Conservation (phyloP, 495 filamentous ascomycete species). For the Neurospora sp. region DNA sequence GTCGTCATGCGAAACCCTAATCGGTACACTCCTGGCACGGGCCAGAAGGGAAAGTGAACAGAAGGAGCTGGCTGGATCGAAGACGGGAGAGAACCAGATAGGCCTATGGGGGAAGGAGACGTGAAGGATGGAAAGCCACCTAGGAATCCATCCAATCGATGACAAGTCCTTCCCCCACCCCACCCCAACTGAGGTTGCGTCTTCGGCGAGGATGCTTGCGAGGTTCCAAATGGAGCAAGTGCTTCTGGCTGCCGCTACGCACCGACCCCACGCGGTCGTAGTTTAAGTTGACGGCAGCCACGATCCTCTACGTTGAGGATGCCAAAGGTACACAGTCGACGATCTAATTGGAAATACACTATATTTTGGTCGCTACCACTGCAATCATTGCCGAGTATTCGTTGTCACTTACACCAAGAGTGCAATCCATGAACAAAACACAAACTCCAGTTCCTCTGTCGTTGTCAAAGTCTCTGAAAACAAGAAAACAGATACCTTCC, state of each 20-base stretch:
- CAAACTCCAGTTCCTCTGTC: neutral
- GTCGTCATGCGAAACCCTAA: neutral
- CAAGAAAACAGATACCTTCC: neutral
- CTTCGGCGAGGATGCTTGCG: constrained; percentile 12
- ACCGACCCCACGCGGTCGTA: constrained; percentile 1
- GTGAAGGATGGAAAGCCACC: neutral
- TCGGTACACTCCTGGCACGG: neutral
- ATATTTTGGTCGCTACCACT: neutral
- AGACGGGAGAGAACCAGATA: neutral
- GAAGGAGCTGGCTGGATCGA: neutral
- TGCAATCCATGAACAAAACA: neutral
- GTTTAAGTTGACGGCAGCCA: constrained; percentile 17
- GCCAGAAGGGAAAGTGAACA: neutral
- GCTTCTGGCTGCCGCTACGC: neutral
- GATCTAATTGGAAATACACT: neutral
- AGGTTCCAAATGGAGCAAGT: constrained; percentile 8
- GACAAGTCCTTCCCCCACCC: neutral
- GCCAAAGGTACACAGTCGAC: neutral
- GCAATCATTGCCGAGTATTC: neutral
- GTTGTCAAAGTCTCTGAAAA: neutral
- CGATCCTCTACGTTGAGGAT: neutral
- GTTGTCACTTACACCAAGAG: neutral
- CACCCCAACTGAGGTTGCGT: neutral
- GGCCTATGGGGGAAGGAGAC: neutral
- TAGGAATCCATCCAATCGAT: neutral